phyloP scores from a whole-genome alignment of 805 yeast species.

The Henningerozyma blattae region DNA sequence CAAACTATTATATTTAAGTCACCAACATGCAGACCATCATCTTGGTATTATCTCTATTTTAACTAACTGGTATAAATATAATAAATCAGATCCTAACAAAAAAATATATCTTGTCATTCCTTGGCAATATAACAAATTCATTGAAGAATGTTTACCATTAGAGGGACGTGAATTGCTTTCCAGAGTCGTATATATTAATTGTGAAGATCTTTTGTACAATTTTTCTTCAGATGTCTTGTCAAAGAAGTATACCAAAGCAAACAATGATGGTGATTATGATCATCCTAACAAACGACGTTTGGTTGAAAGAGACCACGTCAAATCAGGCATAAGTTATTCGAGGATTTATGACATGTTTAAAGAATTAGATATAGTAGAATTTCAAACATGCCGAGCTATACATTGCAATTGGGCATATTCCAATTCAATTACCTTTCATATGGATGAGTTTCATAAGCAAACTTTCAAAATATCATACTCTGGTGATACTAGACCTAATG shows the following conservation, averaged over 20 bases:
- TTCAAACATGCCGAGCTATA: constrained; percentile 60
- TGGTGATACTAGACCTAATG: constrained; percentile 88
- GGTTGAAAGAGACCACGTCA: too few species aligned
- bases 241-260: too few species aligned
- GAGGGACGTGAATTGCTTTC: constrained; percentile 31
- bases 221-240: too few species aligned
- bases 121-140: constrained; percentile 55
- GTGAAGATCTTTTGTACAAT: constrained; percentile 42
- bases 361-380: constrained; percentile 31
- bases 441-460: constrained; percentile 14
- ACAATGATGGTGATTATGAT: too few species aligned
- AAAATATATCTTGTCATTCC: constrained; percentile 58
- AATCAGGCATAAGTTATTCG: too few species aligned
- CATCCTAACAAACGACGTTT: too few species aligned
- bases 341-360: constrained; percentile 27
- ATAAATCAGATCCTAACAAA: constrained; percentile 26
- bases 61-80: constrained; percentile 44
- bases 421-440: constrained; percentile 39
- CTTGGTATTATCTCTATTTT: constrained; percentile 67
- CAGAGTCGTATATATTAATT: constrained; percentile 42
- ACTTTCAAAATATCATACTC: constrained; percentile 72
- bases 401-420: constrained; percentile 83
- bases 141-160: constrained; percentile 53
- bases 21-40: constrained; percentile 96
- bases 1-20: constrained; percentile 61